These are phyloP conservation scores for Melastoma candidum DNA, from an alignment of 441 rosid genomes.

Conservation along the genomic window DNA sequence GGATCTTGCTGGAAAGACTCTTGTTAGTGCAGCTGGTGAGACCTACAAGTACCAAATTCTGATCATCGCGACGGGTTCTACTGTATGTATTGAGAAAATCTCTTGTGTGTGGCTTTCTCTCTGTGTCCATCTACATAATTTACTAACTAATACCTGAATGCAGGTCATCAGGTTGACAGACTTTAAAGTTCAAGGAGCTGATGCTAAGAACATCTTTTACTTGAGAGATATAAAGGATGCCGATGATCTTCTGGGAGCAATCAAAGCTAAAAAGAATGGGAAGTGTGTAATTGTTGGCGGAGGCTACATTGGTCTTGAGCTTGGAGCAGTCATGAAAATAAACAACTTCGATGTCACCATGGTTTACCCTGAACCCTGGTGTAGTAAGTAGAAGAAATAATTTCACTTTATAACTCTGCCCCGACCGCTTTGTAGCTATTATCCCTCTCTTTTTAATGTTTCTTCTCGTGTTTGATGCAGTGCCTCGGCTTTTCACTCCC, in stretches of 20 bases:
- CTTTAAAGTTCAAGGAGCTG: constrained; percentile 94
- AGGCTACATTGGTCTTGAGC: constrained; percentile 98
- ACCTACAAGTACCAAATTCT: constrained; percentile 55
- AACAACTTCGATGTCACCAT: constrained; percentile 76
- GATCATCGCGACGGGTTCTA: constrained; percentile 85
- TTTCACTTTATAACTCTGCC: too few species aligned
- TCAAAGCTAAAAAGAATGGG: constrained; percentile 74
- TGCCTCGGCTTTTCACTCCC: constrained; percentile 96
- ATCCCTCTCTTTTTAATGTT: too few species aligned
- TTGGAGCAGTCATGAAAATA: constrained; percentile 67
- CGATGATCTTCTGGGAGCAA: constrained; percentile 68
- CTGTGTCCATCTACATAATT: not conserved
- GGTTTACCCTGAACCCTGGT: constrained; percentile 99
- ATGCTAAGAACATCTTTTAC: constrained; percentile 70
- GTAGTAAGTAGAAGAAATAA: constrained; percentile 60
- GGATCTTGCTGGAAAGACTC: constrained; percentile 61
- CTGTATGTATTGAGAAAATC: constrained; percentile 31
- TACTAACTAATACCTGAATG: not conserved
- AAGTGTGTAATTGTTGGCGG: constrained; percentile 95
- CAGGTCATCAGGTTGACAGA: constrained; percentile 81
- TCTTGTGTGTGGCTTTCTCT: not conserved
- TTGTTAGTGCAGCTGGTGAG: constrained; percentile 63
- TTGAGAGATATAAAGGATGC: constrained; percentile 93
- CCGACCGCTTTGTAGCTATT: too few species aligned
- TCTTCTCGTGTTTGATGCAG: constrained; percentile 30